Evolutionary conservation across 164 flowering plant species (phyloP).

Genomic region (Echeveria elegans): DNA sequence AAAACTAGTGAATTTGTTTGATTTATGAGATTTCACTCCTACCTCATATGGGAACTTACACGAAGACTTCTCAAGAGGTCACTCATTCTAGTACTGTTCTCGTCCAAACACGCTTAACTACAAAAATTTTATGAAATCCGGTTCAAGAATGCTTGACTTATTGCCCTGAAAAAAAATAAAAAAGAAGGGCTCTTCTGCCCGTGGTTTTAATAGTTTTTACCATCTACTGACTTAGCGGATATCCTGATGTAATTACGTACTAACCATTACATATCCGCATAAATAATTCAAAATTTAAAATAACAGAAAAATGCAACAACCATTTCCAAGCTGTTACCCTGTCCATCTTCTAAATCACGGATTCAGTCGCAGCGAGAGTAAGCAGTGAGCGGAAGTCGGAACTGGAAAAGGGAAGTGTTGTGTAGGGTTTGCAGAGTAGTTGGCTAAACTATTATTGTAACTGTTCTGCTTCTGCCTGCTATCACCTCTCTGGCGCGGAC

Average conservation of each 20-base stretch:
- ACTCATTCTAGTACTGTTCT: too few relatives aligned
- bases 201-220: constrained; percentile 47
- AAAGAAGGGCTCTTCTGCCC: constrained; percentile 63
- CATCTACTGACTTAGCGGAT: constrained; percentile 64
- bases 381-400: neutral
- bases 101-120: too few relatives aligned
- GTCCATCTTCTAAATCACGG: constrained; percentile 45
- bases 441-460: too few relatives aligned
- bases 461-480: too few relatives aligned
- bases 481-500: too few relatives aligned
- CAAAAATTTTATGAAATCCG: neutral
- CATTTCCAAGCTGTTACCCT: constrained; percentile 74
- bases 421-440: neutral
- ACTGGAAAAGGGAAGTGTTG: neutral
- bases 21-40: too few relatives aligned
- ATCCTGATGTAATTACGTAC: constrained; percentile 45
- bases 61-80: too few relatives aligned
- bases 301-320: neutral
- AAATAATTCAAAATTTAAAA: neutral
- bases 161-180: constrained; percentile 90
- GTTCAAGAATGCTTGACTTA: constrained; percentile 15
- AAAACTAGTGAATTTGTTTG: neutral
- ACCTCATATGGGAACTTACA: too few relatives aligned
- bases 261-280: neutral
- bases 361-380: neutral